Evolutionary conservation across 306 rosid species (phyloP).

Genomic region (Castanopsis chinensis): DNA sequence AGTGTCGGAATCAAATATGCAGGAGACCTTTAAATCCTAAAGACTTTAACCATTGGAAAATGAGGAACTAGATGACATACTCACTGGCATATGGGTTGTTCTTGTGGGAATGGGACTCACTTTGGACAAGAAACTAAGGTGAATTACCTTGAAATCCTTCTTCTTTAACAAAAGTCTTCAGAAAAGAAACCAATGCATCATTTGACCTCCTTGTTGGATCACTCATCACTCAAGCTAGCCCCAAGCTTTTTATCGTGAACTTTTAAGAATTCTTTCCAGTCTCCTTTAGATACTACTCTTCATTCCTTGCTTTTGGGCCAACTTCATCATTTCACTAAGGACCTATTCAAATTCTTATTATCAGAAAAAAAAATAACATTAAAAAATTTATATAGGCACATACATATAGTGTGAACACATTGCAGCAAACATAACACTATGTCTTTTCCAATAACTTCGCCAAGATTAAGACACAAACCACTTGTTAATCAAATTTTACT

Average conservation of each 20-base stretch:
- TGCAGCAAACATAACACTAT: not conserved
- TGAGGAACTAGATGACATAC: too few relatives aligned
- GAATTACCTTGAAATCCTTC: slow-evolving; percentile 59
- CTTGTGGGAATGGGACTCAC: too few relatives aligned
- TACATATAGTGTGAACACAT: not conserved
- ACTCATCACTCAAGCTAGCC: slow-evolving; percentile 69
- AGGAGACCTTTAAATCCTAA: too few relatives aligned
- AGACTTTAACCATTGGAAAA: too few relatives aligned
- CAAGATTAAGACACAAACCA: not conserved
- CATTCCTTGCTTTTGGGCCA: slow-evolving; percentile 66
- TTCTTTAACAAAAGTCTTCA: slow-evolving; percentile 54
- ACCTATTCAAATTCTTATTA: slow-evolving; percentile 39
- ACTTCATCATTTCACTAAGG: slow-evolving; percentile 66
- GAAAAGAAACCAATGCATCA: slow-evolving; percentile 56
- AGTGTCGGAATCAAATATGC: too few relatives aligned
- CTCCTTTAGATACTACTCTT: slow-evolving; percentile 52
- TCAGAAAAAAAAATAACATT: not conserved
- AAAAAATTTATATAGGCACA: not conserved
- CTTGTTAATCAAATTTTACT: not conserved
- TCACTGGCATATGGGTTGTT: too few relatives aligned
- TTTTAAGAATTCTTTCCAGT: slow-evolving; percentile 73
- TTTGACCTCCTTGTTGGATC: slow-evolving; percentile 70
- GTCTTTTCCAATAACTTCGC: not conserved
- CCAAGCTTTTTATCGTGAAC: slow-evolving; percentile 63
- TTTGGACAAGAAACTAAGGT: too few relatives aligned